Percentiles rank a stretch among this genome's conserved stretches.
phyloP scores from a whole-genome alignment of 306 rosid genomes.

The Luffa acutangula region DNA sequence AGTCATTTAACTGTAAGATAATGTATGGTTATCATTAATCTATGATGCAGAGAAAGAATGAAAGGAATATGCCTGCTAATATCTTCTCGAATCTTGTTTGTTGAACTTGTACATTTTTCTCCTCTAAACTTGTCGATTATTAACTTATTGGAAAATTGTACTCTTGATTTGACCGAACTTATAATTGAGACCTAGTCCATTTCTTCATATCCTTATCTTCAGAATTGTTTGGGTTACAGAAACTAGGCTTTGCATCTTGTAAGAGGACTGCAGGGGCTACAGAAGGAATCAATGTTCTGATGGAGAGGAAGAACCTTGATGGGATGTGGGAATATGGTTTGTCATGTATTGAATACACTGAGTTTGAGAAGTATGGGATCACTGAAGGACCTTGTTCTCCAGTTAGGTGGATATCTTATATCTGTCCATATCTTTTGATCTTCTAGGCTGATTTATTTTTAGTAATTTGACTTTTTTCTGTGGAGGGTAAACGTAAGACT shows the following conservation, averaged over 20 bases:
- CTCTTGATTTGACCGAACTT: slow-evolving; percentile 6
- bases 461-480: not conserved
- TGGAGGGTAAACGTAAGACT: not conserved
- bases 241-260: slow-evolving; percentile 92
- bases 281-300: slow-evolving; percentile 86
- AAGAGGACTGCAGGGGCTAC: slow-evolving; percentile 73
- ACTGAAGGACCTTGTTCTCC: slow-evolving; percentile 34
- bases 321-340: slow-evolving; percentile 86
- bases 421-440: not conserved
- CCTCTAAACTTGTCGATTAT: not conserved
- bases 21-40: not conserved
- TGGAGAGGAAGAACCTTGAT: slow-evolving; percentile 62
- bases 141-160: not conserved
- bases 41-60: not conserved
- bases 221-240: slow-evolving; percentile 35
- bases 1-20: not conserved
- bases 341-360: slow-evolving; percentile 91
- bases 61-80: not conserved
- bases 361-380: slow-evolving; percentile 79
- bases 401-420: slow-evolving; percentile 33
- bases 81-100: not conserved
- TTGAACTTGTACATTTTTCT: not conserved
- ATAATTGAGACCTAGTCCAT: not conserved
- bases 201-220: not conserved
- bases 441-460: not conserved